Conservation (phyloP, 1,284 basidiomycete genomes). For the Abortiporus biennis region DNA sequence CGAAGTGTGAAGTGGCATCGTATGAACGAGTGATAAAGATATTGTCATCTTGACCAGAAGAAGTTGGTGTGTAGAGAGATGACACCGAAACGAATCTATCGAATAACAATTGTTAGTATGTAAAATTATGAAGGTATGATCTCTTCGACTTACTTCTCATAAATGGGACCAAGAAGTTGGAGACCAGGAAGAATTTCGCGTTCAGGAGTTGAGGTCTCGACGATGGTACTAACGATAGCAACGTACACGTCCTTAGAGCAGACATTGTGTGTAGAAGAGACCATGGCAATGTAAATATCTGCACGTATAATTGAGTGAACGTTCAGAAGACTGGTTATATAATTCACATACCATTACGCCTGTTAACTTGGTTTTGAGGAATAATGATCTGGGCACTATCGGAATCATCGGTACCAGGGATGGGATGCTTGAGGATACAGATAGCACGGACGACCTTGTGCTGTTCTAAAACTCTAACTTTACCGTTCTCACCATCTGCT, state of each 20-base stretch:
- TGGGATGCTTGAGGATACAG: slow-evolving; percentile 97
- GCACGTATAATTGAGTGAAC: slow-evolving; percentile 11
- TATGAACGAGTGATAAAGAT: slow-evolving; percentile 98
- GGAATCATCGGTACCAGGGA: slow-evolving; percentile 93
- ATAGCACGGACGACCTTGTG: slow-evolving; percentile 96
- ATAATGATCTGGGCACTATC: slow-evolving; percentile 98
- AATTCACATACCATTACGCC: slow-evolving; percentile 79
- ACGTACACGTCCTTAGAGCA: slow-evolving; percentile 94
- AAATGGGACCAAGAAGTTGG: slow-evolving; percentile 87
- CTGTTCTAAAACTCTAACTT: slow-evolving; percentile 85
- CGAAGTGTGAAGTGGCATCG: slow-evolving; percentile 98
- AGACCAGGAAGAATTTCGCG: slow-evolving; percentile 90
- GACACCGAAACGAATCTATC: slow-evolving; percentile 85
- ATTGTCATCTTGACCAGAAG: slow-evolving; percentile 76
- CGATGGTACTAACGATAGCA: slow-evolving; percentile 97
- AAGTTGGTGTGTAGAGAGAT: slow-evolving; percentile 86
- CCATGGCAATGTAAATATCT: slow-evolving; percentile 99
- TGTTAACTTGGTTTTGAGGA: slow-evolving; percentile 95
- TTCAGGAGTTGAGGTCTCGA: slow-evolving; percentile 93
- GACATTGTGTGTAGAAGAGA: slow-evolving; percentile 96
- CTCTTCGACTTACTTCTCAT: slow-evolving; percentile 75
- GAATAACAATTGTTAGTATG: slow-evolving; percentile 6
- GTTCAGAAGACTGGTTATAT: slow-evolving; percentile 8
- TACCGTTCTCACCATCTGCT: slow-evolving; percentile 59
- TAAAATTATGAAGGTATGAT: background rate